Percentiles rank a stretch among this genome's conserved stretches.
Evolutionary conservation across 148 eudicot genomes (phyloP).

Genomic region (Bassia scoparia): DNA sequence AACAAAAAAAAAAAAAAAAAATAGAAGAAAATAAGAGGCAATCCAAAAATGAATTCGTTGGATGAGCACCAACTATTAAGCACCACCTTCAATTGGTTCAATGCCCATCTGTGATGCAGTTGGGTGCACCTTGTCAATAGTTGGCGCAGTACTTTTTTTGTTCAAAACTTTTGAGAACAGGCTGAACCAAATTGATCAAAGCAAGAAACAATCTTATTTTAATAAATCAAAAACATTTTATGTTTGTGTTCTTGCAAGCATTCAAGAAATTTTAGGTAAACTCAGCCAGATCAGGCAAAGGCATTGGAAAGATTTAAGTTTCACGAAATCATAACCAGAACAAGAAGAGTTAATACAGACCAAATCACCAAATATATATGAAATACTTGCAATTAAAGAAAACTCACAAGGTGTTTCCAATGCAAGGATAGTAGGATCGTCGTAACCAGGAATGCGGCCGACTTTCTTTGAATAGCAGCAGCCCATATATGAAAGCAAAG

Average conservation of each 20-base stretch:
- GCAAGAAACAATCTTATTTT: too few relatives aligned
- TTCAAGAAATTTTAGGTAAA: not conserved
- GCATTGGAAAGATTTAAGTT: not conserved
- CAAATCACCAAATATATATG: not conserved
- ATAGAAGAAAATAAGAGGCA: too few relatives aligned
- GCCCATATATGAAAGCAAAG: slow-evolving; percentile 53
- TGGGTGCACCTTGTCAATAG: too few relatives aligned
- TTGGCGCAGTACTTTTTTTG: too few relatives aligned
- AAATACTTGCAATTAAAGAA: not conserved
- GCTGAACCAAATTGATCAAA: too few relatives aligned
- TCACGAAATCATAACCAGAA: not conserved
- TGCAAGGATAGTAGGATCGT: slow-evolving; percentile 76
- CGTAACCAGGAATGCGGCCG: slow-evolving; percentile 64
- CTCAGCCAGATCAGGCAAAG: not conserved
- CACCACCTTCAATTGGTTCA: too few relatives aligned
- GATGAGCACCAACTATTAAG: too few relatives aligned
- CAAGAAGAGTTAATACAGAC: not conserved
- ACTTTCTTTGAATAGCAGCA: slow-evolving; percentile 59
- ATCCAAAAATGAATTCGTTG: too few relatives aligned
- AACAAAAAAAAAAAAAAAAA: too few relatives aligned
- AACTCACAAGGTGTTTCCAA: slow-evolving; percentile 83
- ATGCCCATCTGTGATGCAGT: too few relatives aligned
- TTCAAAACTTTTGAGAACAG: too few relatives aligned
- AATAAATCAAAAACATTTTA: too few relatives aligned
- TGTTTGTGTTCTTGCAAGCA: not conserved